Conservation (phyloP, 2,329 filamentous ascomycete species). For the Pseudogymnoascus sp. region DNA sequence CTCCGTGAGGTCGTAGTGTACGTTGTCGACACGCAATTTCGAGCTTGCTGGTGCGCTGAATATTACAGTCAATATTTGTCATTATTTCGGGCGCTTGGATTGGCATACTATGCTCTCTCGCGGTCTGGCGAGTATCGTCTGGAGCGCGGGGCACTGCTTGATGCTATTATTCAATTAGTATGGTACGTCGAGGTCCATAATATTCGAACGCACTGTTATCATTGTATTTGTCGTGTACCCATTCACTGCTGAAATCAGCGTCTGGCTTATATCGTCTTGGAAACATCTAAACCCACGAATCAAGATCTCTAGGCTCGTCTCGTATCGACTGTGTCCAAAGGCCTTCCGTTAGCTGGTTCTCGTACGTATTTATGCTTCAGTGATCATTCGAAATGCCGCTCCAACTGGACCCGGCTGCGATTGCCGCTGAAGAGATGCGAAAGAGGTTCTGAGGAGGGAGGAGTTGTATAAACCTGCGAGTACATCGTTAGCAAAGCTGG, state of each 20-base stretch:
- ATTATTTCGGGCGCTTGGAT: not conserved
- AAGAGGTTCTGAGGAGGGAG: conserved; percentile 26
- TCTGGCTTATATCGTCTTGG: not conserved
- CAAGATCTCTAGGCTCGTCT: conserved; percentile 58
- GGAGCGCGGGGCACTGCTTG: not conserved
- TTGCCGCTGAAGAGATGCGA: conserved; percentile 12
- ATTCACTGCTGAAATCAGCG: conserved; percentile 53
- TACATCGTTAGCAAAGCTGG: not conserved
- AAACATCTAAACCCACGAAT: conserved; percentile 48
- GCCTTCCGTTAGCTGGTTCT: conserved; percentile 39
- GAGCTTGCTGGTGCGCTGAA: conserved; percentile 48
- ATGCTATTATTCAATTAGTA: not conserved
- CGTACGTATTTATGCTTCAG: conserved; percentile 1
- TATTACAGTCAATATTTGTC: conserved; percentile 9
- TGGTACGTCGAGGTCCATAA: not conserved
- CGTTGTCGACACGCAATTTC: conserved; percentile 77
- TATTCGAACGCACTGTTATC: conserved; percentile 47
- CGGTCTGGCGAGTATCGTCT: conserved; percentile 24
- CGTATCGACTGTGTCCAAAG: conserved; percentile 49
- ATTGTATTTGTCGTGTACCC: conserved; percentile 88
- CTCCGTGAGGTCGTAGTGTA: conserved; percentile 86
- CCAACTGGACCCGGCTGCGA: conserved; percentile 17
- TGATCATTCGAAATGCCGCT: conserved; percentile 16
- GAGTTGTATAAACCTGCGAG: conserved; percentile 30
- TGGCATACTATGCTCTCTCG: conserved; percentile 24